Evolutionary conservation across 768 basidiomycete genomes (phyloP), one percentile per base, ranked within the genome.

Genomic region (Dioszegia crocea): DNA sequence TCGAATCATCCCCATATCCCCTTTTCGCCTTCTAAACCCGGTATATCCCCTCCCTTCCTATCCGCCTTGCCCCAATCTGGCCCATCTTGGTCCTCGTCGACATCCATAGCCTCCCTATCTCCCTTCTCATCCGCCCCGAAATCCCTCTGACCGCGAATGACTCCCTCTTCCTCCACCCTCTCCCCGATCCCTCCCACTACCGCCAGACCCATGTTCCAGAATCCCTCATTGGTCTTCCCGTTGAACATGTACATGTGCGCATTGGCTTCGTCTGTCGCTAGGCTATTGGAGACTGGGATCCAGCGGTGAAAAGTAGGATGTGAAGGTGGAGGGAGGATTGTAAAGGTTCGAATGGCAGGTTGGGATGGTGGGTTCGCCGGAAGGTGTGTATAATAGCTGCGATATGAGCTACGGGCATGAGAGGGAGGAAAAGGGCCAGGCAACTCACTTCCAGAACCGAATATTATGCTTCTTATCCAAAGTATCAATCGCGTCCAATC

Each of bases 181-280:
- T 73, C 71, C 29, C 60, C 58, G 3, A 77, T 66, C 4, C 60
- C 68, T 9, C 83, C 80, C 17, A 84, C 85, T 0, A 84, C 83
- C 44, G 82, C 78, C 36, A 93, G 78, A 0, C 91, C 92, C 6
- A 96, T 80, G 65, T 85, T 84, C 70, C 93, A 93, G 77, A 91
- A 96, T 19, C 91, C 91, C 65, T 93, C 91, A 68, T 96, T 94
- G 23, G 84, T 85, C 63, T 80, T 82, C 4, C 84, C 82, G 58
- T 82, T 81, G 77, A 96, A 97, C 88, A 97, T 94, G 31, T 86
- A 86, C 33, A 84, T 88, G 71, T 97, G 92, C 5, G 89, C 91
- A 59, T 86, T 81, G 9, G 93, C 77, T 75, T 94, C 91, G 68
- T 91, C 87, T 23, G 80, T 60, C 0, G 86, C 87, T 24, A 86